Evolutionary conservation across 2,329 filamentous ascomycete species (phyloP).

Genomic region (Neoascochyta sp.): DNA sequence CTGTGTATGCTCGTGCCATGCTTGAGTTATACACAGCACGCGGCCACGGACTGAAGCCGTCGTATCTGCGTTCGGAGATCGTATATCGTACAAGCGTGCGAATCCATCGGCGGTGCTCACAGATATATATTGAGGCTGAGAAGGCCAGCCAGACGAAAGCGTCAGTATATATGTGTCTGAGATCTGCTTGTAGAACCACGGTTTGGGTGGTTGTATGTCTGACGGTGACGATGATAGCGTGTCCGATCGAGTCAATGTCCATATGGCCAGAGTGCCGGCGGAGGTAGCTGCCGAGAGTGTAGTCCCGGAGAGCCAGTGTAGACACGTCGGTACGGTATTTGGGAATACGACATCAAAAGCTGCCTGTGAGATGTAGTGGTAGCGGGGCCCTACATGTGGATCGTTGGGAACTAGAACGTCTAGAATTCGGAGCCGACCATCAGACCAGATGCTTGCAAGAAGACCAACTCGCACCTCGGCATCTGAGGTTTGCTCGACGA

Average conservation of each 20-base stretch:
- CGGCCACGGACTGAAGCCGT: constrained; percentile 49
- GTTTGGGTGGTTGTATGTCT: constrained; percentile 21
- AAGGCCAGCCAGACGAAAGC: constrained; percentile 52
- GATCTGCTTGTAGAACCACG: constrained; percentile 44
- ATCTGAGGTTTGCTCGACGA: constrained; percentile 19
- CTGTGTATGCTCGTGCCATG: constrained; percentile 56
- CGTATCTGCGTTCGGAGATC: constrained; percentile 45
- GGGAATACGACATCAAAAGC: constrained; percentile 51
- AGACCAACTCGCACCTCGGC: constrained; percentile 45
- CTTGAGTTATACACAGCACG: constrained; percentile 47
- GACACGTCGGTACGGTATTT: constrained; percentile 53
- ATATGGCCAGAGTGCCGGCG: constrained; percentile 55
- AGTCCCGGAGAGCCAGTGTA: constrained; percentile 56
- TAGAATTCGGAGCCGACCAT: constrained; percentile 55
- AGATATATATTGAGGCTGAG: constrained; percentile 50
- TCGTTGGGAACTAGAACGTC: constrained; percentile 40
- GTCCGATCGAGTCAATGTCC: constrained; percentile 44
- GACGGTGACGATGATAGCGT: constrained; percentile 10
- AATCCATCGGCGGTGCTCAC: constrained; percentile 55
- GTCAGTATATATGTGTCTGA: constrained; percentile 48
- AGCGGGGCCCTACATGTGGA: constrained; percentile 20
- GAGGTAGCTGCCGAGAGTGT: constrained; percentile 55
- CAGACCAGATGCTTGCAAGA: constrained; percentile 56
- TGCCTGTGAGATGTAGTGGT: constrained; percentile 45
- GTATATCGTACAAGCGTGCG: constrained; percentile 53